These are phyloP conservation scores for Penicillium sp. DNA, from an alignment of 2,329 filamentous ascomycete genomes.

Conservation along the genomic window DNA sequence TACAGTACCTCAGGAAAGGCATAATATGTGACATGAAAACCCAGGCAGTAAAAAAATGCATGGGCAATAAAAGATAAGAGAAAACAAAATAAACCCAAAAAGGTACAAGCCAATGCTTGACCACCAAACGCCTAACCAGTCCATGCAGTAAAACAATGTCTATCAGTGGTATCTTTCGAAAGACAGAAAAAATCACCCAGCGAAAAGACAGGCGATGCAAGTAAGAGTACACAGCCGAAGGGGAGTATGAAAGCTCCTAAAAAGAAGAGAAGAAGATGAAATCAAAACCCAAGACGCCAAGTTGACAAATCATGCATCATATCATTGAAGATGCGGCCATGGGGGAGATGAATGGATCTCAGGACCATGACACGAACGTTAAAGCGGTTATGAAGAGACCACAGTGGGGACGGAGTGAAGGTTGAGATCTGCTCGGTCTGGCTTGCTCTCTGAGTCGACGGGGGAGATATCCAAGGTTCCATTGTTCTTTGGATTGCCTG, in stretches of 20 bases:
- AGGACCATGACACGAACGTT: slow-evolving; percentile 1
- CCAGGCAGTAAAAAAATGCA: neutral
- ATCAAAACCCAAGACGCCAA: slow-evolving; percentile 6
- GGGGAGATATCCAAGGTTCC: slow-evolving; percentile 24
- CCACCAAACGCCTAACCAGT: slow-evolving; percentile 23
- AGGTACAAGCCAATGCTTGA: slow-evolving; percentile 5
- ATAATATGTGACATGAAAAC: neutral
- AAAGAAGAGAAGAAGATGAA: slow-evolving; percentile 3
- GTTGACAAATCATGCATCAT: slow-evolving; percentile 16
- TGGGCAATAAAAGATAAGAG: neutral
- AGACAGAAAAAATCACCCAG: slow-evolving; percentile 9
- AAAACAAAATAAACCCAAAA: slow-evolving; percentile 4
- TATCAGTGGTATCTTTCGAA: slow-evolving; percentile 40
- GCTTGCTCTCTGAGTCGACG: neutral
- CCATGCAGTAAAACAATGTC: slow-evolving; percentile 30
- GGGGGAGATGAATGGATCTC: neutral
- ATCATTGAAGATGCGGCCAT: slow-evolving; percentile 7
- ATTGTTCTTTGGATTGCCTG: slow-evolving; percentile 40
- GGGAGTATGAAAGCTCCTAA: slow-evolving; percentile 9
- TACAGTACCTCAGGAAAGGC: slow-evolving; percentile 1
- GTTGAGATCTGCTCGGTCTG: neutral
- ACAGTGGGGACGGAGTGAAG: neutral
- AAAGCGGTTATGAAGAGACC: slow-evolving; percentile 6
- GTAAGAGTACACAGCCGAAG: slow-evolving; percentile 9
- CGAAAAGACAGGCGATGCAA: slow-evolving; percentile 10